A percentile compares a stretch with the other conserved stretches of the same genome.
phyloP scores from a whole-genome alignment of 1,139 yeast genomes.

The Hemisphaericaspora lyxosophila region DNA sequence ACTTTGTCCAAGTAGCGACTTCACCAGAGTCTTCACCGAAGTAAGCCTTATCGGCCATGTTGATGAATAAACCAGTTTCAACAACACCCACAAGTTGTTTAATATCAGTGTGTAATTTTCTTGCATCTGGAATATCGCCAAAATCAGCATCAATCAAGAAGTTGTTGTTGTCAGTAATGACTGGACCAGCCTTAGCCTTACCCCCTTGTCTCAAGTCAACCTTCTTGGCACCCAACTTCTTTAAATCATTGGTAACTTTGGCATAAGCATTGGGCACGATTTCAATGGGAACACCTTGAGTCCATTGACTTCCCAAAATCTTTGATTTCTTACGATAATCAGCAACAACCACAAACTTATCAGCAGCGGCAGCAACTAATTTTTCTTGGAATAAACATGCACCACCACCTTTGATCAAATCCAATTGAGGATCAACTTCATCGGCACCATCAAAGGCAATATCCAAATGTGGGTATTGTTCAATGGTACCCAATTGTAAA shows the following conservation, averaged over 20 bases:
- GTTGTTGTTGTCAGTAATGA: slow-evolving; percentile 95
- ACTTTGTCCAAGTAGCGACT: slow-evolving; percentile 30
- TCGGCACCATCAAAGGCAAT: slow-evolving; percentile 99
- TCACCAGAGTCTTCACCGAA: slow-evolving; percentile 83
- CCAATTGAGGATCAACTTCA: slow-evolving; percentile 79
- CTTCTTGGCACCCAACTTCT: slow-evolving; percentile 61
- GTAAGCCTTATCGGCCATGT: slow-evolving; percentile 74
- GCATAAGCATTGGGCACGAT: slow-evolving; percentile 88
- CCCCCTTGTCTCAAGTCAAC: slow-evolving; percentile 83
- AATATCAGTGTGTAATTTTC: slow-evolving; percentile 58
- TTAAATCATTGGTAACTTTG: slow-evolving; percentile 66
- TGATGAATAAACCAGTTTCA: slow-evolving; percentile 87
- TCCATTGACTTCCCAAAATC: slow-evolving; percentile 77
- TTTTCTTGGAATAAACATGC: slow-evolving; percentile 97
- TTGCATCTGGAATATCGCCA: slow-evolving; percentile 69
- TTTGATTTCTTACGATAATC: slow-evolving; percentile 80
- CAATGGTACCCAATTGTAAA: slow-evolving; percentile 74
- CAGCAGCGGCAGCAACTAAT: slow-evolving; percentile 81
- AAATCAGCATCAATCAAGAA: slow-evolving; percentile 92
- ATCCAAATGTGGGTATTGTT: slow-evolving; percentile 76
- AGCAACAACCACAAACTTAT: slow-evolving; percentile 82
- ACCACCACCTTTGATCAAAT: slow-evolving; percentile 97
- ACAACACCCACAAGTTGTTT: slow-evolving; percentile 89
- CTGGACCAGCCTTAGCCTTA: slow-evolving; percentile 94
- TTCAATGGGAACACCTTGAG: slow-evolving; percentile 91